Conservation (phyloP, 2,329 filamentous ascomycete genomes). For the Parafenestella ontariensis region DNA sequence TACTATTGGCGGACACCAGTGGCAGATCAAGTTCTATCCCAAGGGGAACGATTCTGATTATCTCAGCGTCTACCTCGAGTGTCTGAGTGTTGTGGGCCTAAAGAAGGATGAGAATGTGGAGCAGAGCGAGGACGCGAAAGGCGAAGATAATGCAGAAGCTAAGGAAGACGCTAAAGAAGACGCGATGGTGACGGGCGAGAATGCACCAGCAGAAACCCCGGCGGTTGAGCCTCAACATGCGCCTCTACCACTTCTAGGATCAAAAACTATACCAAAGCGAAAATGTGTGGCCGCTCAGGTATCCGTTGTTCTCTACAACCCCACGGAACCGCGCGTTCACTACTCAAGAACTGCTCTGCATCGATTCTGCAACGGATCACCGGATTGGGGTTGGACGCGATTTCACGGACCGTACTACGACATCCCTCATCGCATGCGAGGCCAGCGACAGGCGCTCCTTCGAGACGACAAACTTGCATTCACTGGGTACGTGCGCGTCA, state of each 20-base stretch:
- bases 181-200: conserved; percentile 11
- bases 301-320: conserved; percentile 69
- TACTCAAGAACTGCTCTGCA: conserved; percentile 64
- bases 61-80: conserved; percentile 68
- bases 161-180: conserved; percentile 9
- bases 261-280: conserved; percentile 47
- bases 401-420: conserved; percentile 66
- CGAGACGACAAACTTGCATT: conserved; percentile 68
- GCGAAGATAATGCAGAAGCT: not conserved
- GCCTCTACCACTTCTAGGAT: conserved; percentile 47
- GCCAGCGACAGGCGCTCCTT: conserved; percentile 65
- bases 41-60: conserved; percentile 65
- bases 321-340: conserved; percentile 65
- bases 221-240: conserved; percentile 36
- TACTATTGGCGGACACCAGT: conserved; percentile 66
- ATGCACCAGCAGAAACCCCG: conserved; percentile 1
- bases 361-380: conserved; percentile 64
- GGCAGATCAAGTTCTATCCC: conserved; percentile 71
- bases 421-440: conserved; percentile 63
- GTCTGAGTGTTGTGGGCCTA: conserved; percentile 55
- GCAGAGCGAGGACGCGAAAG: conserved; percentile 1
- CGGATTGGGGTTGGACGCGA: conserved; percentile 70
- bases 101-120: conserved; percentile 21
- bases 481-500: conserved; percentile 66
- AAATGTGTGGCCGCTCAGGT: conserved; percentile 64